These are phyloP conservation scores for Gossypium schwendimanii DNA, from an alignment of 441 rosid species.

Conservation along the genomic window DNA sequence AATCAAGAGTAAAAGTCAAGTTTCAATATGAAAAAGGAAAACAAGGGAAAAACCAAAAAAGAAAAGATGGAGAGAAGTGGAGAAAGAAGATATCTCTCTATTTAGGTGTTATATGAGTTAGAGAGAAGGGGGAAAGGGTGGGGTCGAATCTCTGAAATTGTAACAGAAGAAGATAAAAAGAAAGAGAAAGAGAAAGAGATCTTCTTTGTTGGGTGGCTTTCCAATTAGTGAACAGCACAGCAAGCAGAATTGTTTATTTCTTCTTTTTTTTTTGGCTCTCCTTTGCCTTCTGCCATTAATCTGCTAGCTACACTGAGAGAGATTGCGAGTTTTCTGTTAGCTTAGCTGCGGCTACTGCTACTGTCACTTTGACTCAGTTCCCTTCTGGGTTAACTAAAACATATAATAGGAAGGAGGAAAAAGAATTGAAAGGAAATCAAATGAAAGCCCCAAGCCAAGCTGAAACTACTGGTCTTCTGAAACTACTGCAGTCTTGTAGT, in stretches of 20 bases:
- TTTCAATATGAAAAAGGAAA: background rate
- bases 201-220: slow-evolving; percentile 18
- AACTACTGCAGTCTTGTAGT: background rate
- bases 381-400: background rate
- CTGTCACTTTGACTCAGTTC: slow-evolving; percentile 36
- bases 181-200: slow-evolving; percentile 9
- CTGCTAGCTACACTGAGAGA: background rate
- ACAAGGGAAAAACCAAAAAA: too few relatives aligned
- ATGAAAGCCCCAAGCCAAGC: background rate
- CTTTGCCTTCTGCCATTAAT: background rate
- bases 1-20: background rate
- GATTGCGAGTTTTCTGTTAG: slow-evolving; percentile 3
- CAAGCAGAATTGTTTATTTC: background rate
- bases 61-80: background rate
- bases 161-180: slow-evolving; percentile 23
- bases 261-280: background rate
- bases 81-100: slow-evolving; percentile 11
- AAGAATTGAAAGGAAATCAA: background rate
- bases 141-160: slow-evolving; percentile 41
- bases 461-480: background rate
- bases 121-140: slow-evolving; percentile 19
- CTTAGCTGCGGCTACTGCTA: slow-evolving; percentile 17
- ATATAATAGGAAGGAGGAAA: background rate
- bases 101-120: slow-evolving; percentile 27
- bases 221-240: slow-evolving; percentile 8